phyloP scores from a whole-genome alignment of 2,329 filamentous ascomycete species.

The Triangularia setosa region DNA sequence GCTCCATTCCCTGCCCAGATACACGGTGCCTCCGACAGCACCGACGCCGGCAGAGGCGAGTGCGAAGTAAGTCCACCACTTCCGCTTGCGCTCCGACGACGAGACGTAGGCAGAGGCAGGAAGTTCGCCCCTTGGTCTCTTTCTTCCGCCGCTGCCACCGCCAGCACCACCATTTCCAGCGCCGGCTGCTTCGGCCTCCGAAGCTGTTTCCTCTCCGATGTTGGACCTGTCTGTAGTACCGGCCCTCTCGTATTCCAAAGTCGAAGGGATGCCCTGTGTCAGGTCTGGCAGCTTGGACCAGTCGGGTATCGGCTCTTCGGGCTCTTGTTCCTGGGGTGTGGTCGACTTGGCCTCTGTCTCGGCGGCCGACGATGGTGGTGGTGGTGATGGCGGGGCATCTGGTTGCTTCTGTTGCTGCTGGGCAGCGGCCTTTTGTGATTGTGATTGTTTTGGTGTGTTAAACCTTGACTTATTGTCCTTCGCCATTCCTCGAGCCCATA shows the following conservation, averaged over 20 bases:
- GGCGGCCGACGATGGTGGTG: neutral
- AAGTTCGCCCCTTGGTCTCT: slow-evolving; percentile 60
- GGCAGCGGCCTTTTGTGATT: slow-evolving; percentile 12
- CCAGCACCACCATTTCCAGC: slow-evolving; percentile 24
- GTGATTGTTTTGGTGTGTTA: slow-evolving; percentile 14
- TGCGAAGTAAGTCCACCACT: slow-evolving; percentile 70
- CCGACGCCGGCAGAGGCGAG: slow-evolving; percentile 59
- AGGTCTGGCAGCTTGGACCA: slow-evolving; percentile 78
- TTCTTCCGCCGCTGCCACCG: slow-evolving; percentile 42
- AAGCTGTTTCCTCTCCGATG: slow-evolving; percentile 34
- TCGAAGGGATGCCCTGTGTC: slow-evolving; percentile 91
- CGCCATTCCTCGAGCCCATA: slow-evolving; percentile 44
- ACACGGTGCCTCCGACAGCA: slow-evolving; percentile 58
- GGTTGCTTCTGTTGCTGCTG: slow-evolving; percentile 14
- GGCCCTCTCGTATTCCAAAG: slow-evolving; percentile 71
- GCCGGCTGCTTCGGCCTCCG: slow-evolving; percentile 12
- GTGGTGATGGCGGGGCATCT: slow-evolving; percentile 13
- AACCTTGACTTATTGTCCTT: slow-evolving; percentile 34
- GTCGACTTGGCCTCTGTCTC: slow-evolving; percentile 16
- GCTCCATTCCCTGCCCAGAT: slow-evolving; percentile 86
- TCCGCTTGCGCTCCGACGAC: slow-evolving; percentile 78
- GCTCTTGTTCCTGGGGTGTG: slow-evolving; percentile 24
- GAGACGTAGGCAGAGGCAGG: slow-evolving; percentile 83
- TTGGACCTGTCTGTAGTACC: slow-evolving; percentile 35
- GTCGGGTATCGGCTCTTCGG: slow-evolving; percentile 44